Evolutionary conservation across 495 filamentous ascomycete species (phyloP).

Genomic region (Penicillium flavigenum): DNA sequence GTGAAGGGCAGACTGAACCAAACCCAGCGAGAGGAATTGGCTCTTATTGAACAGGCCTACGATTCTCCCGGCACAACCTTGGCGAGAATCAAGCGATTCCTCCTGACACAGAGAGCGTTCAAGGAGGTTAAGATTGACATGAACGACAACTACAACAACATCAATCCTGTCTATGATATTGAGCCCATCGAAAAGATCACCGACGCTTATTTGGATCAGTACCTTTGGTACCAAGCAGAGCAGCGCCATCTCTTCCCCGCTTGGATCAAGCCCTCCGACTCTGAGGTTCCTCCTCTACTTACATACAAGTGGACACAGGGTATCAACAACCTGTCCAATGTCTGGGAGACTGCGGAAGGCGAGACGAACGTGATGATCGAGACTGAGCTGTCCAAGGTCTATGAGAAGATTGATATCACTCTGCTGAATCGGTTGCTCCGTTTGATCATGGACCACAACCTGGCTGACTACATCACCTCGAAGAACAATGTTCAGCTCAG

Average conservation of each 20-base stretch:
- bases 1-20: conserved; percentile 98
- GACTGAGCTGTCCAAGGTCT: conserved; percentile 96
- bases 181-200: conserved; percentile 99
- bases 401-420: conserved; percentile 98
- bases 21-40: conserved; percentile 95
- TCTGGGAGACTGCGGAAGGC: conserved; percentile 93
- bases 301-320: conserved; percentile 99
- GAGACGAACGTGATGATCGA: conserved; percentile 99
- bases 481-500: conserved; percentile 99
- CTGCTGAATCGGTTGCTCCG: conserved; percentile 89
- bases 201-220: conserved; percentile 97
- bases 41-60: conserved; percentile 97
- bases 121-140: conserved; percentile 99
- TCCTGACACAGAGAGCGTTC: conserved; percentile 95
- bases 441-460: conserved; percentile 98
- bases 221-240: conserved; percentile 99
- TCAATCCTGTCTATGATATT: conserved; percentile 98
- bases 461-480: conserved; percentile 98
- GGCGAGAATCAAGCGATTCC: conserved; percentile 95
- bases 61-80: conserved; percentile 96
- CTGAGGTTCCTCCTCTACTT: conserved; percentile 94
- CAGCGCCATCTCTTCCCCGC: conserved; percentile 96
- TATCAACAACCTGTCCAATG: conserved; percentile 97
- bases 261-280: conserved; percentile 99
- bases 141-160: conserved; percentile 99